Evolutionary conservation across 2,329 filamentous ascomycete species (phyloP), one percentile per base, ranked within the genome.

Genomic region (Penicillium vulpinum): DNA sequence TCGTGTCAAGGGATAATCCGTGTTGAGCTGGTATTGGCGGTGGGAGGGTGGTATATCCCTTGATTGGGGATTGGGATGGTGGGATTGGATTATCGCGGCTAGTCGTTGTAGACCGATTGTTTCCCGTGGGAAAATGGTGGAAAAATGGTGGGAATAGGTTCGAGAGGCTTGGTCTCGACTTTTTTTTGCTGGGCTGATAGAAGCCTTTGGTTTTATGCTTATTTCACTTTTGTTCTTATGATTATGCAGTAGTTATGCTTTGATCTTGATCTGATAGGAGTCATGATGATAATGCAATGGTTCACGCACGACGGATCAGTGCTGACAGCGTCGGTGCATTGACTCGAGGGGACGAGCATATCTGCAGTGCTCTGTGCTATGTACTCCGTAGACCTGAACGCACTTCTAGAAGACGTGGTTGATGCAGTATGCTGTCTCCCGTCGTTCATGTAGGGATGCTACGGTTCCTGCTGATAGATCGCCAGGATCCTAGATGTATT

Each of bases 341-440:
- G 41, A 52, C 26, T 52, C 35, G 46, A 51, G 4, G 21, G 26
- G 26, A 48, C 28, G 46, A 46, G 4, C 31, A 39, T 56, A 29
- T 40, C 40, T 56, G 54, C 54, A 56, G 54, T 56, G 48, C 41
- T 56, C 35, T 52, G 47, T 56, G 48, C 21, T 56, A 52, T 56
- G 49, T 46, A 45, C 33, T 52, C 29, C 28, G 35, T 52, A 40
- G 28, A 55, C 21, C 15, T 50, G 44, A 44, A 35, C 44, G 21
- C 28, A 15, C 54, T 56, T 56, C 40, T 38, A 52, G 47, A 51
- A 52, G 28, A 21, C 26, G 22, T 46, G 48, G 54, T 45, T 40
- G 48, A 46, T 52, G 54, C 54, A 56, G 48, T 56, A 56, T 56
- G 54, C 54, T 56, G 54, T 52, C 40, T 56, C 41, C 54, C 54